These are phyloP conservation scores for Melaleuca quinquenervia DNA, from an alignment of 345 rosid species.

Conservation along the genomic window DNA sequence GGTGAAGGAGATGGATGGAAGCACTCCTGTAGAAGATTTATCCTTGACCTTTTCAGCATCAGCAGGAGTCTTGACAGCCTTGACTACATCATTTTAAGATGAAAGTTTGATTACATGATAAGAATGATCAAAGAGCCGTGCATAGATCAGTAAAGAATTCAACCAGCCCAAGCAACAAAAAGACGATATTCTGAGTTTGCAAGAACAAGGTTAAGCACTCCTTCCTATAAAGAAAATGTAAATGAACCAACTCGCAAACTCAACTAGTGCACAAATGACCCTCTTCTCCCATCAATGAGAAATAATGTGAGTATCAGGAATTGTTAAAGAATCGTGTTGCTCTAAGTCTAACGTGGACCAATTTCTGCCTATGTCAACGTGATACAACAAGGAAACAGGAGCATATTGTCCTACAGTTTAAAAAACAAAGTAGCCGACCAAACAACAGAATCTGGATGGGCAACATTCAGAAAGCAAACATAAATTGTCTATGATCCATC, in stretches of 20 bases:
- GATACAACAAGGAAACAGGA: background rate
- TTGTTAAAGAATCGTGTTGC: background rate
- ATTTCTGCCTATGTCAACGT: background rate
- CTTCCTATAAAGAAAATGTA: background rate
- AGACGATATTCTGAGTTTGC: background rate
- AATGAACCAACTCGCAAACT: background rate
- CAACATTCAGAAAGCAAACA: background rate
- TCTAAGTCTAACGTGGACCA: background rate
- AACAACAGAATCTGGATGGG: background rate
- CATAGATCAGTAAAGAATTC: background rate
- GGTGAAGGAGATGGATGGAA: constrained; percentile 13
- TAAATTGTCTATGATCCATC: background rate
- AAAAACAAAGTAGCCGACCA: background rate
- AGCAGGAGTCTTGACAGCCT: constrained; percentile 29
- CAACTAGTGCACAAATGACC: background rate
- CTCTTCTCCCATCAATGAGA: background rate
- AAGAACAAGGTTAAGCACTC: background rate
- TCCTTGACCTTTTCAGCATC: constrained; percentile 22
- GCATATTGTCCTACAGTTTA: background rate
- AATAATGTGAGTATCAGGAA: background rate
- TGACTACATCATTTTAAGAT: constrained; percentile 28
- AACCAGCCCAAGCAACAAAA: background rate
- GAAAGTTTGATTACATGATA: background rate
- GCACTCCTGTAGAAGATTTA: constrained; percentile 6
- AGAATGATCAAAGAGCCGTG: background rate